phyloP scores from a whole-genome alignment of 1,139 yeast species.

The Wickerhamomyces sp. region DNA sequence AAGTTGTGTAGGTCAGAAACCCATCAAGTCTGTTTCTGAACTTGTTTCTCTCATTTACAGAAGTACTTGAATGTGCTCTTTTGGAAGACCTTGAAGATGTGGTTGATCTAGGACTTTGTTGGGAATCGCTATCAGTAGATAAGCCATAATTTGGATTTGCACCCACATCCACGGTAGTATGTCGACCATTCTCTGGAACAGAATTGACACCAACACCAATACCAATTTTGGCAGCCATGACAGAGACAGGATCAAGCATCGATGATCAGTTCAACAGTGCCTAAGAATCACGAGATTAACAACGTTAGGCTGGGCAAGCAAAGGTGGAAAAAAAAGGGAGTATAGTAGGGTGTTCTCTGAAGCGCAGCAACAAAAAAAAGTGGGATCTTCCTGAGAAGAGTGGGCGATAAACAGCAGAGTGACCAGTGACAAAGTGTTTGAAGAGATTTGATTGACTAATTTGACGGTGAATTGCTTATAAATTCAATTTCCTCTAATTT shows the following conservation, averaged over 20 bases:
- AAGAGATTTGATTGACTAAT: too few relatives aligned
- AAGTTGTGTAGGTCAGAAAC: slow-evolving; percentile 7
- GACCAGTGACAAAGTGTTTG: too few relatives aligned
- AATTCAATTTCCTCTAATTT: too few relatives aligned
- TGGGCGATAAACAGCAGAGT: too few relatives aligned
- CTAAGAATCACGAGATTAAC: too few relatives aligned
- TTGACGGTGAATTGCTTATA: too few relatives aligned
- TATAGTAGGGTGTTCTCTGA: neutral
- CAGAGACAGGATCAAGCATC: neutral
- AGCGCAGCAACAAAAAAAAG: too few relatives aligned
- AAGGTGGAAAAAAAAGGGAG: neutral
- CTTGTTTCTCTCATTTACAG: slow-evolving; percentile 20
- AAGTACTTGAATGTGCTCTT: slow-evolving; percentile 18
- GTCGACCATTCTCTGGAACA: too few relatives aligned
- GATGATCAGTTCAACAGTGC: neutral
- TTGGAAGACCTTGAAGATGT: slow-evolving; percentile 9
- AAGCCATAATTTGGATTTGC: neutral
- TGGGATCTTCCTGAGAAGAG: too few relatives aligned
- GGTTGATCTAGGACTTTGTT: neutral
- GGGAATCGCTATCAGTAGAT: neutral
- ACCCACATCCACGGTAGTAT: too few relatives aligned
- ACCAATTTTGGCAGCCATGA: neutral
- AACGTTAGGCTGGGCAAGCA: too few relatives aligned
- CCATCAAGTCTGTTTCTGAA: slow-evolving; percentile 20
- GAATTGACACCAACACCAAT: neutral